These are phyloP conservation scores for Coprinopsis marcescibilis DNA, from an alignment of 768 basidiomycete genomes.

Conservation along the genomic window DNA sequence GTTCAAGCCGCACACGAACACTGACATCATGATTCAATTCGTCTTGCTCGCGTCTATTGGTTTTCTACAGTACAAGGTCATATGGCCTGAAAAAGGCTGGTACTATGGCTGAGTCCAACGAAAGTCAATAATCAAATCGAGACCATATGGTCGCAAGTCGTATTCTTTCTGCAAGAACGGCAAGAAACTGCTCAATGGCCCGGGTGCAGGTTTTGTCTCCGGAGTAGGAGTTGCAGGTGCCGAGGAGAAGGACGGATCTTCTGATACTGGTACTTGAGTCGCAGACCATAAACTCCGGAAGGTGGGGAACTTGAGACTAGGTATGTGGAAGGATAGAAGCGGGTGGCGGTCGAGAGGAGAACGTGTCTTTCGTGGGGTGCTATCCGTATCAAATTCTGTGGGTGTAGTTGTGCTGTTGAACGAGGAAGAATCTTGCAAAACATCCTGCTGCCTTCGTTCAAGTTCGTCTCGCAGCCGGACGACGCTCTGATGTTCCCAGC, in stretches of 20 bases:
- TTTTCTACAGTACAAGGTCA: not conserved
- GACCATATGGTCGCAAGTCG: slow-evolving; percentile 67
- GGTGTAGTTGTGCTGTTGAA: too few species aligned
- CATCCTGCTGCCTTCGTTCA: slow-evolving; percentile 26
- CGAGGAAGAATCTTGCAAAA: too few species aligned
- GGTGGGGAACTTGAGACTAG: not conserved
- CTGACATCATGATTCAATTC: too few species aligned
- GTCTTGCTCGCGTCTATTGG: too few species aligned
- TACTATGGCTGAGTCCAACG: slow-evolving; percentile 42
- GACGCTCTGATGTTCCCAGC: slow-evolving; percentile 69
- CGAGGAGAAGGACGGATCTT: too few species aligned
- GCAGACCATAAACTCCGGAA: slow-evolving; percentile 14
- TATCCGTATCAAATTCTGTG: not conserved
- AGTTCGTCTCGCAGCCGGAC: slow-evolving; percentile 37
- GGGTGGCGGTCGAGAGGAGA: slow-evolving; percentile 3
- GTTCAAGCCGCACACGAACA: too few species aligned
- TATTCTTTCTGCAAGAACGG: slow-evolving; percentile 46
- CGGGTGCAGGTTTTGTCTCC: slow-evolving; percentile 10
- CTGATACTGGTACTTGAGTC: slow-evolving; percentile 8
- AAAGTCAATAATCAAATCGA: slow-evolving; percentile 71
- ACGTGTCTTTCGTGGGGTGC: not conserved
- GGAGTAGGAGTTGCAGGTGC: slow-evolving; percentile 5
- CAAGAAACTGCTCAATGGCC: slow-evolving; percentile 7
- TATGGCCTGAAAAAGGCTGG: not conserved
- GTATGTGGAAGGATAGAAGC: not conserved